phyloP scores from a whole-genome alignment of 108 stramenopile genomes.

The Skeletonema costatum region DNA sequence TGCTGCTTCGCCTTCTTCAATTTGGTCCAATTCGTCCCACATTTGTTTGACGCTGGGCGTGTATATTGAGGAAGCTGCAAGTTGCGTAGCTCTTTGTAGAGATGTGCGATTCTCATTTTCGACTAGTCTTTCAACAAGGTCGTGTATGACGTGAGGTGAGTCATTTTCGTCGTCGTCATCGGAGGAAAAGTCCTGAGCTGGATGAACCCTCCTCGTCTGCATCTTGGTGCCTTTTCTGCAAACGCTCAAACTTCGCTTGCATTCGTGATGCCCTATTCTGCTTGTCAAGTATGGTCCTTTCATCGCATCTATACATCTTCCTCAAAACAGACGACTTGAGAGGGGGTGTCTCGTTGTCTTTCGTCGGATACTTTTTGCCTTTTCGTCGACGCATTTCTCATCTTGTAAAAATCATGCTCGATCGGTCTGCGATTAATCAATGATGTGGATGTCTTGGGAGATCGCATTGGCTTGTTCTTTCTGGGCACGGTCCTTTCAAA shows the following conservation, averaged over 20 bases:
- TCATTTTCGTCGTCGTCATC: slow-evolving; percentile 19
- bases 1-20: neutral
- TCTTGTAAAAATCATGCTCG: slow-evolving; percentile 45
- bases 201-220: slow-evolving; percentile 1
- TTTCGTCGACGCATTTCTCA: slow-evolving; percentile 15
- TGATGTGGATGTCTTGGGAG: slow-evolving; percentile 3
- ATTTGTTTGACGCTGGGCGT: slow-evolving; percentile 24
- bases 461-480: neutral
- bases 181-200: slow-evolving; percentile 7
- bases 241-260: slow-evolving; percentile 18
- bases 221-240: slow-evolving; percentile 5
- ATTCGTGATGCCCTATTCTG: slow-evolving; percentile 4
- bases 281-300: slow-evolving; percentile 33
- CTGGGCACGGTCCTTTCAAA: neutral
- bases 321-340: slow-evolving; percentile 32
- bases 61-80: slow-evolving; percentile 7
- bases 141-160: slow-evolving; percentile 23
- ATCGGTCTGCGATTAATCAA: slow-evolving; percentile 38
- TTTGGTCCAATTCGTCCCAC: slow-evolving; percentile 32
- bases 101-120: slow-evolving; percentile 35
- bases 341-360: slow-evolving; percentile 9
- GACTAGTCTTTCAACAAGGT: slow-evolving; percentile 36
- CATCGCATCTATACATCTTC: slow-evolving; percentile 47
- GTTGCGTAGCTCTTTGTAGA: slow-evolving; percentile 23
- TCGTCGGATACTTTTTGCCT: slow-evolving; percentile 16